Conservation (phyloP, 2,329 filamentous ascomycete species). For the Colletotrichum sp. region DNA sequence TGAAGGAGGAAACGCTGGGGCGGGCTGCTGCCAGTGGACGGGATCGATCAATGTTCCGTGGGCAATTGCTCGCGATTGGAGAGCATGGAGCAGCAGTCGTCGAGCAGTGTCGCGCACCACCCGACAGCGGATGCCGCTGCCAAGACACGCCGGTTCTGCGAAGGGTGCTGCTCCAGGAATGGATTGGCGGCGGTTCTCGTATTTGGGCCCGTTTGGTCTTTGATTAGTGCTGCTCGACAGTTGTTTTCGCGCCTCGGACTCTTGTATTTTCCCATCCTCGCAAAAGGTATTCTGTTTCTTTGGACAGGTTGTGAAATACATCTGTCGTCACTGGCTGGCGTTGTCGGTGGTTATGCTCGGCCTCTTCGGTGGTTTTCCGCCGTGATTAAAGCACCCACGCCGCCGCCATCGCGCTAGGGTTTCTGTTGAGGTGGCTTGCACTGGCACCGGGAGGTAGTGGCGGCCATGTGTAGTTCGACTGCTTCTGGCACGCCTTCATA, state of each 20-base stretch:
- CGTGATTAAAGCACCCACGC: not conserved
- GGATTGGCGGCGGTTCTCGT: conserved; percentile 17
- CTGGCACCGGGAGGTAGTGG: not conserved
- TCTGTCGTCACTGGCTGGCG: not conserved
- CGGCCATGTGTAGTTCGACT: conserved; percentile 3
- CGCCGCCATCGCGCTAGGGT: not conserved
- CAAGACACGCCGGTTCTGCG: conserved; percentile 11
- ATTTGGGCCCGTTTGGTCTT: not conserved
- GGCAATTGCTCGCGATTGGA: not conserved
- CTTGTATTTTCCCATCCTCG: not conserved
- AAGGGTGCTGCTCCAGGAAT: conserved; percentile 11
- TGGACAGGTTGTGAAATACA: not conserved
- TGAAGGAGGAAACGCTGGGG: not conserved
- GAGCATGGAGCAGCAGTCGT: not conserved
- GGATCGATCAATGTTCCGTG: not conserved
- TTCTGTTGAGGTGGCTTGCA: conserved; percentile 14
- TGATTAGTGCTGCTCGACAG: not conserved
- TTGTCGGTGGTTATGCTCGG: not conserved
- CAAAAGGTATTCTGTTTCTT: not conserved
- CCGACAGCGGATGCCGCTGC: not conserved
- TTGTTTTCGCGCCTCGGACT: conserved; percentile 5
- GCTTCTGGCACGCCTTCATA: not conserved
- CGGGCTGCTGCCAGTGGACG: not conserved
- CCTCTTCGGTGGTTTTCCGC: not conserved
- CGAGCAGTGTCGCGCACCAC: not conserved